A percentile compares a stretch with the other conserved stretches of the same genome.
Conservation (phyloP, 768 basidiomycete species). For the Termitomyces sp. region DNA sequence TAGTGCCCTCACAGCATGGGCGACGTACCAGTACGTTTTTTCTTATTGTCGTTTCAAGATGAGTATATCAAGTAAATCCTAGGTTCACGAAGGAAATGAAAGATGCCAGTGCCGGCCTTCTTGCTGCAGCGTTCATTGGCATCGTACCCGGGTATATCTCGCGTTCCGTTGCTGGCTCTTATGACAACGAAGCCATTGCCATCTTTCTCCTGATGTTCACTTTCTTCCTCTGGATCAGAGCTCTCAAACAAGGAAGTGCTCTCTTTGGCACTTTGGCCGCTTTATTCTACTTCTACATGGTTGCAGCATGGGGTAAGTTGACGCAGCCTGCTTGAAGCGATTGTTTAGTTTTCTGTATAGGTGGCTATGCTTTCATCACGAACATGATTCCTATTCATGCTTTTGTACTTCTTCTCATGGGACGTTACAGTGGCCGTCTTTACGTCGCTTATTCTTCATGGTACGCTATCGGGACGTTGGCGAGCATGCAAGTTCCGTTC, state of each 20-base stretch:
- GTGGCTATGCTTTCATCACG: slow-evolving; percentile 98
- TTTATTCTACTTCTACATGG: slow-evolving; percentile 99
- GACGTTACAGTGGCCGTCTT: slow-evolving; percentile 84
- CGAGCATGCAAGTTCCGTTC: slow-evolving; percentile 99
- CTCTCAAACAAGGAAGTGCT: slow-evolving; percentile 89
- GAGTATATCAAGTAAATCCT: neutral
- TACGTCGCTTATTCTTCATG: slow-evolving; percentile 96
- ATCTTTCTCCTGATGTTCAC: slow-evolving; percentile 99
- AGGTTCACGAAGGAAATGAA: slow-evolving; percentile 98
- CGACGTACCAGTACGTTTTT: slow-evolving; percentile 80
- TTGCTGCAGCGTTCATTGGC: slow-evolving; percentile 96
- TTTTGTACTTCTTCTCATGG: slow-evolving; percentile 93
- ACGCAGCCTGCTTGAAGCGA: neutral
- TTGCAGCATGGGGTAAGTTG: slow-evolving; percentile 94
- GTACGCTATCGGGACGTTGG: slow-evolving; percentile 95
- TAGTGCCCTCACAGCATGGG: slow-evolving; percentile 93
- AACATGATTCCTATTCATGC: slow-evolving; percentile 99
- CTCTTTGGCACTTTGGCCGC: slow-evolving; percentile 88
- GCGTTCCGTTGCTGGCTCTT: slow-evolving; percentile 96
- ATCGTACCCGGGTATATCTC: slow-evolving; percentile 99
- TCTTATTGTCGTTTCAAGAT: no score
- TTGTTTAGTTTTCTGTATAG: slow-evolving; percentile 27
- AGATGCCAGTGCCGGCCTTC: slow-evolving; percentile 89
- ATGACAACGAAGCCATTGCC: slow-evolving; percentile 99
- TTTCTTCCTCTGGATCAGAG: slow-evolving; percentile 96